These are phyloP conservation scores for Boletus rubropictus DNA, from an alignment of 768 basidiomycete genomes.

Conservation along the genomic window DNA sequence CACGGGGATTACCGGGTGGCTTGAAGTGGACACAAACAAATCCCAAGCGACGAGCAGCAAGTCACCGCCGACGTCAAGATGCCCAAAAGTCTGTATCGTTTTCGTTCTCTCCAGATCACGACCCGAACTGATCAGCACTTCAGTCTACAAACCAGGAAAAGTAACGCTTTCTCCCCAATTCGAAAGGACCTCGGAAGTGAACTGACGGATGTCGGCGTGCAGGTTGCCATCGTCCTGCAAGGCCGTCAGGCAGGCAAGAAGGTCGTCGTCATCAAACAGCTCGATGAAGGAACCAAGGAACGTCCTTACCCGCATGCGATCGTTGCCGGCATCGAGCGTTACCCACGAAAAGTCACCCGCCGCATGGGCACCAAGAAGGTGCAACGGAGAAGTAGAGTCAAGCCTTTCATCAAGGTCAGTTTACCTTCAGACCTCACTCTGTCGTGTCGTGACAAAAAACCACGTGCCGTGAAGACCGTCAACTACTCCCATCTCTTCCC, in stretches of 20 bases:
- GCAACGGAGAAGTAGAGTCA: conserved; percentile 89
- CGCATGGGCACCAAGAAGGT: conserved; percentile 97
- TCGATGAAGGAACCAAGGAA: conserved; percentile 95
- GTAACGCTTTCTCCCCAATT: conserved; percentile 34
- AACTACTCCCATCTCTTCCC: conserved; percentile 99
- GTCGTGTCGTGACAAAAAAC: not conserved
- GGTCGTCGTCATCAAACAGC: conserved; percentile 97
- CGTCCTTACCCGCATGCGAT: conserved; percentile 96
- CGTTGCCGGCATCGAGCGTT: conserved; percentile 96
- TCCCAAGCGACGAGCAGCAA: conserved; percentile 17
- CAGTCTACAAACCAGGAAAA: conserved; percentile 96
- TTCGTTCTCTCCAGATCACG: not conserved
- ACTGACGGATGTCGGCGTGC: not conserved
- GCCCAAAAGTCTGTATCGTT: conserved; percentile 37
- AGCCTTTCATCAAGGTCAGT: conserved; percentile 98
- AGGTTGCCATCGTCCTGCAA: conserved; percentile 96
- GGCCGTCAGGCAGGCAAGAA: conserved; percentile 99
- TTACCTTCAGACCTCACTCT: not conserved
- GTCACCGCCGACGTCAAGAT: conserved; percentile 36
- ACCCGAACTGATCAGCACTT: conserved; percentile 11
- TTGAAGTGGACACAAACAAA: conserved; percentile 9
- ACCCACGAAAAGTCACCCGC: conserved; percentile 95
- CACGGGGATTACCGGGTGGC: conserved; percentile 34
- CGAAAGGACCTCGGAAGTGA: not conserved
- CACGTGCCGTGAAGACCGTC: conserved; percentile 51